These are phyloP conservation scores for Daldinia childiae DNA, from an alignment of 495 filamentous ascomycete species.

Conservation along the genomic window DNA sequence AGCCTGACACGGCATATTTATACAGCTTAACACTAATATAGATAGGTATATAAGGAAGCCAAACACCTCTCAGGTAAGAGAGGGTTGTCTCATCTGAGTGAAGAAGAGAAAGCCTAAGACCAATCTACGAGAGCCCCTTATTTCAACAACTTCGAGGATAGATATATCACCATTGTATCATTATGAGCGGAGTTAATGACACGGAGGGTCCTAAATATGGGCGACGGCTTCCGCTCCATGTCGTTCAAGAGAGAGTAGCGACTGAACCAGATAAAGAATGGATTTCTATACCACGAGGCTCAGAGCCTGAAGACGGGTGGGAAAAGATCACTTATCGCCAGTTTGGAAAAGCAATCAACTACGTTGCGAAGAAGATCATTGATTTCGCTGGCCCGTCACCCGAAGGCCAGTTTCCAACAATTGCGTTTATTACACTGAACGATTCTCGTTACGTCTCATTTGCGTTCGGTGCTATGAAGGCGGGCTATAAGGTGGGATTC, in stretches of 20 bases:
- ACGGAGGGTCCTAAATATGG: constrained; percentile 25
- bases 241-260: constrained; percentile 59
- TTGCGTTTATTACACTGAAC: constrained; percentile 57
- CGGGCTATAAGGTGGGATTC: constrained; percentile 36
- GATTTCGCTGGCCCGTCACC: constrained; percentile 46
- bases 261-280: constrained; percentile 51
- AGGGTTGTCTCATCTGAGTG: background rate
- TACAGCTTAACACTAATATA: background rate
- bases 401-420: constrained; percentile 44
- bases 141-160: constrained; percentile 4
- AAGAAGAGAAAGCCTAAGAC: background rate
- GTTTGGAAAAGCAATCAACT: constrained; percentile 61
- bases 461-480: constrained; percentile 51
- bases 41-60: background rate
- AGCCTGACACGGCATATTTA: background rate
- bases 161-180: background rate
- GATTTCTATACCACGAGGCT: constrained; percentile 43
- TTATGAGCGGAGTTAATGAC: background rate
- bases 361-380: constrained; percentile 57
- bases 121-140: background rate
- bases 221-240: constrained; percentile 47
- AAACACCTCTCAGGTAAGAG: background rate
- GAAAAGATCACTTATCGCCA: constrained; percentile 54
- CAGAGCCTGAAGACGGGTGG: constrained; percentile 55
- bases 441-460: constrained; percentile 58